Conservation (phyloP, 805 yeast species). For the Candida takata region DNA sequence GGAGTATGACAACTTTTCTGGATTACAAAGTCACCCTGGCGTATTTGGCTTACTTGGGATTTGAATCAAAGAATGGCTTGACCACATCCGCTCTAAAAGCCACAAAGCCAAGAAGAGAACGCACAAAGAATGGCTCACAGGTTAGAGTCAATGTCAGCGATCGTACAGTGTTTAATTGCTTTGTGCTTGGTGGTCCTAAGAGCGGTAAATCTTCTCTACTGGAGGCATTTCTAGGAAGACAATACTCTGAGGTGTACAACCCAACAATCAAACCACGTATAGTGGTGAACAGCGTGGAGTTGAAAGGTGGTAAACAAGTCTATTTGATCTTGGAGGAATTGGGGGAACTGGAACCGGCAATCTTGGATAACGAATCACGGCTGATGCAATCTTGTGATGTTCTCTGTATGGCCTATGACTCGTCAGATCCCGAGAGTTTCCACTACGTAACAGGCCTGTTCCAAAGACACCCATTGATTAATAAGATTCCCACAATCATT, state of each 20-base stretch:
- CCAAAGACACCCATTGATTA: slow-evolving; percentile 46
- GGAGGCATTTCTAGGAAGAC: slow-evolving; percentile 73
- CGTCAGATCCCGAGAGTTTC: slow-evolving; percentile 93
- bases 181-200: slow-evolving; percentile 74
- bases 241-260: slow-evolving; percentile 60
- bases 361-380: slow-evolving; percentile 60
- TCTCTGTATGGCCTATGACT: slow-evolving; percentile 82
- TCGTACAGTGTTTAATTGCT: slow-evolving; percentile 88
- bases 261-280: slow-evolving; percentile 79
- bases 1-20: slow-evolving; percentile 93
- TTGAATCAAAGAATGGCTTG: slow-evolving; percentile 37
- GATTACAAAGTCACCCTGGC: slow-evolving; percentile 81
- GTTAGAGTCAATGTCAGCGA: slow-evolving; percentile 69
- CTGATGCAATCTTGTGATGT: slow-evolving; percentile 80
- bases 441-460: slow-evolving; percentile 72
- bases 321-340: slow-evolving; percentile 85
- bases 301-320: slow-evolving; percentile 93
- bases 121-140: slow-evolving; percentile 56
- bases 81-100: slow-evolving; percentile 56
- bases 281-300: slow-evolving; percentile 88
- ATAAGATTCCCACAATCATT: slow-evolving; percentile 71
- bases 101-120: slow-evolving; percentile 70
- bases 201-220: slow-evolving; percentile 84
- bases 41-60: slow-evolving; percentile 86
- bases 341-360: slow-evolving; percentile 80